These are phyloP conservation scores for Pythium sukuiense DNA, from an alignment of 352 stramenopile genomes.

Conservation along the genomic window DNA sequence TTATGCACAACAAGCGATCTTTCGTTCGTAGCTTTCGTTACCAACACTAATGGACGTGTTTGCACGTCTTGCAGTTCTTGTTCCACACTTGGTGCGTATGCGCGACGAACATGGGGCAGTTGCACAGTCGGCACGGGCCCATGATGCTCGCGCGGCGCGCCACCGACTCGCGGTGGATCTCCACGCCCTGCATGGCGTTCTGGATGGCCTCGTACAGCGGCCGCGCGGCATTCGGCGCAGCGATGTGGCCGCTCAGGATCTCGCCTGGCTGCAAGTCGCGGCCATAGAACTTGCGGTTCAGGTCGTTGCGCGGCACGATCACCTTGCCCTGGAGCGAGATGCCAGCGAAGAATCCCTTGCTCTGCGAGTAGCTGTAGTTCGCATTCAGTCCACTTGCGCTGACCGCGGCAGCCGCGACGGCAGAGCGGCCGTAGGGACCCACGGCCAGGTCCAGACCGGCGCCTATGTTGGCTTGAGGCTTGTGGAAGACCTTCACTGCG, in stretches of 20 bases:
- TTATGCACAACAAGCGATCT: too few relatives aligned
- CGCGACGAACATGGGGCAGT: slow-evolving; percentile 62
- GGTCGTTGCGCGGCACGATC: slow-evolving; percentile 80
- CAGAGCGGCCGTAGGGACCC: slow-evolving; percentile 86
- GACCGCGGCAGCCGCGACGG: slow-evolving; percentile 71
- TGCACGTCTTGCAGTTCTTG: slow-evolving; percentile 74
- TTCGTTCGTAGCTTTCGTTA: too few relatives aligned
- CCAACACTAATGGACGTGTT: slow-evolving; percentile 47
- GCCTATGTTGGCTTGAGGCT: slow-evolving; percentile 87
- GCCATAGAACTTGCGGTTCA: slow-evolving; percentile 95
- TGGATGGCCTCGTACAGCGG: slow-evolving; percentile 74
- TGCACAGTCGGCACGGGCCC: slow-evolving; percentile 41
- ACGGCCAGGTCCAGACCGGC: slow-evolving; percentile 87
- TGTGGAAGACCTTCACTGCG: slow-evolving; percentile 89
- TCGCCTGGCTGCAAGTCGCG: slow-evolving; percentile 66
- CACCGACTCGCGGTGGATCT: slow-evolving; percentile 47
- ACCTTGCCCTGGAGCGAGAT: slow-evolving; percentile 91
- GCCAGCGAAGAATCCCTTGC: slow-evolving; percentile 90
- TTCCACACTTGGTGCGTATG: slow-evolving; percentile 60
- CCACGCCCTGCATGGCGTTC: slow-evolving; percentile 58
- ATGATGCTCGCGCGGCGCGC: slow-evolving; percentile 47
- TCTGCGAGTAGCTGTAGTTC: slow-evolving; percentile 94
- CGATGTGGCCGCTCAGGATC: slow-evolving; percentile 60
- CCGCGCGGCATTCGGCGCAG: slow-evolving; percentile 53
- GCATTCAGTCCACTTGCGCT: slow-evolving; percentile 67